Conservation (phyloP, 441 rosid genomes). For the Omphalea diandra region DNA sequence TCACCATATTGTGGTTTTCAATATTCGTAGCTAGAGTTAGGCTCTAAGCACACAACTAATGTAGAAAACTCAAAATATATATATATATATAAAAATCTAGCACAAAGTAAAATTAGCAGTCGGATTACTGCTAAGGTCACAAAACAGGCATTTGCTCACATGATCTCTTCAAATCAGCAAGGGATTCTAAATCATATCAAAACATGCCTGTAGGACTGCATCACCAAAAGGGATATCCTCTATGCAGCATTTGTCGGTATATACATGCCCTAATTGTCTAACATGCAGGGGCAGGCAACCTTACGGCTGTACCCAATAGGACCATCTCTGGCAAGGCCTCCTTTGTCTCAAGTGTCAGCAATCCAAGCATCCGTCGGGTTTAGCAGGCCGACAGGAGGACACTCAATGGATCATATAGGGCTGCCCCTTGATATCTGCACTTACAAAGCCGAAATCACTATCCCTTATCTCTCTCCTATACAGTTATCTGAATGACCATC, state of each 20-base stretch:
- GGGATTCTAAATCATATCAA: neutral
- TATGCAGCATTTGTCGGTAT: conserved; percentile 20
- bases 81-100: too few species aligned
- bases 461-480: conserved; percentile 14
- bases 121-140: neutral
- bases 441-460: conserved; percentile 22
- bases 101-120: neutral
- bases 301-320: conserved; percentile 18
- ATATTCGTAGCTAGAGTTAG: too few species aligned
- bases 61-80: too few species aligned
- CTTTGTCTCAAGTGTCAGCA: neutral
- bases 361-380: conserved; percentile 8
- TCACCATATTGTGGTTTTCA: too few species aligned
- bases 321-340: neutral
- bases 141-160: neutral
- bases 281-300: conserved; percentile 26
- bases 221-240: neutral
- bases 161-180: neutral
- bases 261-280: conserved; percentile 20
- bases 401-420: conserved; percentile 31
- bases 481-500: conserved; percentile 11
- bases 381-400: conserved; percentile 3
- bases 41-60: neutral
- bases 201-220: neutral
- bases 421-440: conserved; percentile 46